Conservation (phyloP, 352 stramenopile species). For the Globisporangium paddicum region DNA sequence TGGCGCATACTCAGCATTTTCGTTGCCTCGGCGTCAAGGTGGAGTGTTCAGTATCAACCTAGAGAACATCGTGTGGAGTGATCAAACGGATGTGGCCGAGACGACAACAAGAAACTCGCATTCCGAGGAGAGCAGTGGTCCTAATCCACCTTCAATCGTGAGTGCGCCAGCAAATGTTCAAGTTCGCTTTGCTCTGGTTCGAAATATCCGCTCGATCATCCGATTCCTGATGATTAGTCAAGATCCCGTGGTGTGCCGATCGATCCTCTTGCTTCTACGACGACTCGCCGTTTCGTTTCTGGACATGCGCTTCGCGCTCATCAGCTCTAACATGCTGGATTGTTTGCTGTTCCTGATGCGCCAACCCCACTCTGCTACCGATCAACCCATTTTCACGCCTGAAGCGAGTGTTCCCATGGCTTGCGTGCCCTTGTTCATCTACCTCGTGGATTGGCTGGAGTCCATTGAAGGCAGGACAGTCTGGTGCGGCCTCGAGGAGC, state of each 20-base stretch:
- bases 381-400: neutral
- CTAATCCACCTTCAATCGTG: conserved; percentile 8
- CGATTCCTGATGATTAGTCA: conserved; percentile 58
- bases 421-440: conserved; percentile 64
- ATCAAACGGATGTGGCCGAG: conserved; percentile 30
- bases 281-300: conserved; percentile 62
- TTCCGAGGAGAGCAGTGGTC: conserved; percentile 19
- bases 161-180: conserved; percentile 45
- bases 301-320: conserved; percentile 64
- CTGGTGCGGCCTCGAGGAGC: conserved; percentile 81
- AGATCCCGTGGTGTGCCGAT: conserved; percentile 40
- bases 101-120: conserved; percentile 2
- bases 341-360: conserved; percentile 61
- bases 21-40: conserved; percentile 35
- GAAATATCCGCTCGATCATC: conserved; percentile 57
- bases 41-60: conserved; percentile 74
- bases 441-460: conserved; percentile 74
- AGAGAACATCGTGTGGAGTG: conserved; percentile 81
- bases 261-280: conserved; percentile 54
- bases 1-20: conserved; percentile 14
- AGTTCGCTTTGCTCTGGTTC: conserved; percentile 69
- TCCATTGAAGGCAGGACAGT: conserved; percentile 78
- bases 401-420: conserved; percentile 33
- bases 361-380: conserved; percentile 2
- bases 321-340: conserved; percentile 78